Percentiles rank a stretch among this genome's conserved stretches.
Evolutionary conservation across 225 moss, liverwort and hornwort species (phyloP).

Genomic region (Lunularia cruciata): DNA sequence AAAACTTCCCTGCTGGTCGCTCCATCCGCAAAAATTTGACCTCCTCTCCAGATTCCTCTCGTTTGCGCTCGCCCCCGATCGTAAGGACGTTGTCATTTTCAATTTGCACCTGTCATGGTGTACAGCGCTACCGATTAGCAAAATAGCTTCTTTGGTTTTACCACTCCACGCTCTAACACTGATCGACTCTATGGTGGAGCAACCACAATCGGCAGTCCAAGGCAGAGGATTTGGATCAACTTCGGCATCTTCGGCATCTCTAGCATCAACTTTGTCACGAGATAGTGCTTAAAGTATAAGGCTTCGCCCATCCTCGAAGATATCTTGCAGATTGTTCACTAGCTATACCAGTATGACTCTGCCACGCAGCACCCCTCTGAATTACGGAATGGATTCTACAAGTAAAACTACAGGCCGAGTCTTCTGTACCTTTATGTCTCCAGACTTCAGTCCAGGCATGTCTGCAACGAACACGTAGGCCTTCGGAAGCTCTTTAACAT

Average conservation of each 20-base stretch:
- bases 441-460: conserved; percentile 49
- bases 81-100: conserved; percentile 46
- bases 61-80: conserved; percentile 44
- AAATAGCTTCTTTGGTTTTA: no score
- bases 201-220: no score
- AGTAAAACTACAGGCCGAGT: neutral
- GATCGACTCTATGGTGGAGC: no score
- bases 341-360: no score
- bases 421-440: conserved; percentile 48
- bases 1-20: conserved; percentile 37
- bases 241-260: no score
- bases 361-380: no score
- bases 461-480: conserved; percentile 48
- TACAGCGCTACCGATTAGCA: no score
- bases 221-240: no score
- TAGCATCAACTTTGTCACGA: no score
- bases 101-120: conserved; percentile 42
- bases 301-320: no score
- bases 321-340: neutral
- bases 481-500: conserved; percentile 48
- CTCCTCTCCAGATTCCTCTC: conserved; percentile 33
- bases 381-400: neutral
- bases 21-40: conserved; percentile 39
- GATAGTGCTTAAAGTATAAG: no score
- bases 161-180: no score